phyloP scores from a whole-genome alignment of 1,139 yeast genomes.

The Arxiozyma slooffiae region DNA sequence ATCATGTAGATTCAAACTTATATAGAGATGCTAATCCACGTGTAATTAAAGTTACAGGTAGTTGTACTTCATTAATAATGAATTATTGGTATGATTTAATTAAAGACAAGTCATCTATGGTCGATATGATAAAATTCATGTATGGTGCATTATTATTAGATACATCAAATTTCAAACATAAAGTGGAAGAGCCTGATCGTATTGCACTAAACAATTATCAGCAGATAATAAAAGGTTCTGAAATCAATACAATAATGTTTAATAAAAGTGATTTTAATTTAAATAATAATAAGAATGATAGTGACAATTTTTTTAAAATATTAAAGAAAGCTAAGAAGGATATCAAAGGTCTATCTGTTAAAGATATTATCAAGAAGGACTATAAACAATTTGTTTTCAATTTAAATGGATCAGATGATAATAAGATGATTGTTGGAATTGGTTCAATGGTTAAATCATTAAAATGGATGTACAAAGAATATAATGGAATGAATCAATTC shows the following conservation, averaged over 20 bases:
- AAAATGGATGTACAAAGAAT: slow-evolving; percentile 42
- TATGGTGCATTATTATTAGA: slow-evolving; percentile 66
- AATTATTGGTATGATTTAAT: slow-evolving; percentile 43
- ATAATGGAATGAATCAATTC: slow-evolving; percentile 31
- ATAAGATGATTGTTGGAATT: slow-evolving; percentile 46
- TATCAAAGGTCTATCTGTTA: slow-evolving; percentile 46
- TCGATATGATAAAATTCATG: slow-evolving; percentile 41
- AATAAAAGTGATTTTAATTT: not conserved
- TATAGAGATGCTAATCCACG: slow-evolving; percentile 44
- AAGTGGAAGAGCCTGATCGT: slow-evolving; percentile 48
- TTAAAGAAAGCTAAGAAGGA: slow-evolving; percentile 53
- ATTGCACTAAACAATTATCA: slow-evolving; percentile 37
- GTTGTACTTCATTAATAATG: slow-evolving; percentile 68
- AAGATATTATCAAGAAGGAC: slow-evolving; percentile 67
- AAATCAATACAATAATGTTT: not conserved
- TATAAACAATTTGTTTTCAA: slow-evolving; percentile 60
- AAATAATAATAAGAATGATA: slow-evolving; percentile 17
- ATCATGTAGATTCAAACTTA: slow-evolving; percentile 64
- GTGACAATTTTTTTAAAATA: slow-evolving; percentile 30
- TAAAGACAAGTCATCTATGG: slow-evolving; percentile 16
- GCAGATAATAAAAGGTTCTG: slow-evolving; percentile 11
- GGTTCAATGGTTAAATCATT: slow-evolving; percentile 64
- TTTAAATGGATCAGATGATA: slow-evolving; percentile 24
- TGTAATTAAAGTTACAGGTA: slow-evolving; percentile 53
- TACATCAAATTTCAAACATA: slow-evolving; percentile 52